Evolutionary conservation across 495 filamentous ascomycete species (phyloP), one percentile per base, ranked within the genome.

Genomic region (Penicillium manginii): DNA sequence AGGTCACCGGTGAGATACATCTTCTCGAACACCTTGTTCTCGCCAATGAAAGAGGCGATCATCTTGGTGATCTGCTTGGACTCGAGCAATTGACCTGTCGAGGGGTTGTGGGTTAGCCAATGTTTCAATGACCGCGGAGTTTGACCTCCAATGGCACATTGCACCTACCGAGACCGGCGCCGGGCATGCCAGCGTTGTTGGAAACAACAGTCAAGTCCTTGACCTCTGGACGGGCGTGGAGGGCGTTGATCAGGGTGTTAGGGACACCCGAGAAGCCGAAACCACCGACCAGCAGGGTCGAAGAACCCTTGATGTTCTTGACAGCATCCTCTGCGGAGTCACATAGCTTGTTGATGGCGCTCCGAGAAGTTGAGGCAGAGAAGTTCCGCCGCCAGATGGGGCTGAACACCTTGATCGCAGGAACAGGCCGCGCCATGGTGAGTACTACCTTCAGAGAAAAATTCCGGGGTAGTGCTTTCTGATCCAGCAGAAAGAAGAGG

Each of bases 251-350:
- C 31, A 94, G 78, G 2, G 90, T 92, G 71, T 91, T 89, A 6
- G 91, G 90, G 45, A 93, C 90, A 66, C 91, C 91, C 62, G 87
- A 91, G 70, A 94, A 89, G 48, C 91, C 91, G 69, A 94, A 94
- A 14, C 91, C 91, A 55, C 91, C 91, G 68, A 88, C 88, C 33
- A 94, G 77, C 19, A 94, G 71, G 0, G 88, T 94, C 49, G 78
- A 76, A 62, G 86, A 76, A 46, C 88, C 78, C 73, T 88, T 85
- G 81, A 93, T 86, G 68, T 91, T 84, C 67, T 85, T 81, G 63
- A 93, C 78, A 15, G 90, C 90, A 60, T 86, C 84, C 15, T 82
- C 70, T 21, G 89, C 89, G 14, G 88, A 91, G 48, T 83, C 83
- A 61, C 86, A 83, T 52, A 91, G 79, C 76, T 93, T 93, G 78